These are phyloP conservation scores for Aureobasidium sp. DNA, from an alignment of 2,329 filamentous ascomycete genomes.

Conservation along the genomic window DNA sequence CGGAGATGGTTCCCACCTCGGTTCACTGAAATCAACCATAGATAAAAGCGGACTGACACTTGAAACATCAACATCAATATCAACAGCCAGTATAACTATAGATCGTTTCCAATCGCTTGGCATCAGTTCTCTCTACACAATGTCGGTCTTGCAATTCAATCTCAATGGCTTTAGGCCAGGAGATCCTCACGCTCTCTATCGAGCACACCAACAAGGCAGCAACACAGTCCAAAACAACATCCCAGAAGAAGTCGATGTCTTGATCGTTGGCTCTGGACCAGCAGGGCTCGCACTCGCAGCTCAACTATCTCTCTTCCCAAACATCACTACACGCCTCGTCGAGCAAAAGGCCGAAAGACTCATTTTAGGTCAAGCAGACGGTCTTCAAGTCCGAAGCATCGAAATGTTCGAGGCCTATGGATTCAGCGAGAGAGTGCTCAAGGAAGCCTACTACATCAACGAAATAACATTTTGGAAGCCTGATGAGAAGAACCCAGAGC, in stretches of 20 bases:
- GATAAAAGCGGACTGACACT: too few species aligned
- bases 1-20: neutral
- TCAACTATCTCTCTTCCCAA: constrained; percentile 43
- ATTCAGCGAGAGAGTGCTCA: constrained; percentile 56
- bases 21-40: too few species aligned
- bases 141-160: constrained; percentile 26
- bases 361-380: constrained; percentile 42
- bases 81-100: neutral
- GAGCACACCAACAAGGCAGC: constrained; percentile 9
- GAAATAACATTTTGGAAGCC: constrained; percentile 58
- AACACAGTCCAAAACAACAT: constrained; percentile 25
- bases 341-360: constrained; percentile 36
- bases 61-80: too few species aligned
- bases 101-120: neutral
- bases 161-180: constrained; percentile 28
- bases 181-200: constrained; percentile 26
- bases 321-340: constrained; percentile 44
- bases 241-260: constrained; percentile 34
- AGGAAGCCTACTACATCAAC: constrained; percentile 60
- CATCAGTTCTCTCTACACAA: neutral
- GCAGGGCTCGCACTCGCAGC: constrained; percentile 42
- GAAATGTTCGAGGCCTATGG: constrained; percentile 68
- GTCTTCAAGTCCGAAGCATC: constrained; percentile 58
- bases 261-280: constrained; percentile 47
- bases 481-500: neutral